These are phyloP conservation scores for Fusarium sp. DNA, from an alignment of 2,329 filamentous ascomycete species.

Conservation along the genomic window DNA sequence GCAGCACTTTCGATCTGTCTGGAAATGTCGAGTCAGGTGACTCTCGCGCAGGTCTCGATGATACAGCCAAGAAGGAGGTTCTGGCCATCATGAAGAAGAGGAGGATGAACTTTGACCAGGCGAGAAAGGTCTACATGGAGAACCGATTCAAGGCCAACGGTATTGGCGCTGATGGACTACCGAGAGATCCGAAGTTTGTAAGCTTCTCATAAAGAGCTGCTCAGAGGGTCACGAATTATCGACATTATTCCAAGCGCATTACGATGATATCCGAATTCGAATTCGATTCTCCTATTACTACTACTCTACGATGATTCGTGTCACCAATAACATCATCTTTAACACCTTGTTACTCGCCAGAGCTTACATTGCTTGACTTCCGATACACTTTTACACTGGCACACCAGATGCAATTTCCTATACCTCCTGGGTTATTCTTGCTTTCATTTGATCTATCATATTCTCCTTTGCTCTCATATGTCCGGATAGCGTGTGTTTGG, in stretches of 20 bases:
- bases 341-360: slow-evolving; percentile 5
- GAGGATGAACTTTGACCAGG: slow-evolving; percentile 89
- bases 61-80: slow-evolving; percentile 83
- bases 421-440: slow-evolving; percentile 2
- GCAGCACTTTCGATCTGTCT: slow-evolving; percentile 83
- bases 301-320: slow-evolving; percentile 2
- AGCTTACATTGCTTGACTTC: slow-evolving; percentile 9
- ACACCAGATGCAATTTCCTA: slow-evolving; percentile 42
- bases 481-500: slow-evolving; percentile 11
- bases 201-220: slow-evolving; percentile 71
- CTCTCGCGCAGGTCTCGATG: slow-evolving; percentile 82
- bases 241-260: slow-evolving; percentile 9
- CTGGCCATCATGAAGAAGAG: slow-evolving; percentile 90
- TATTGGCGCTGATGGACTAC: slow-evolving; percentile 88
- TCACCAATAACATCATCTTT: background rate
- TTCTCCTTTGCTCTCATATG: slow-evolving; percentile 11
- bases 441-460: slow-evolving; percentile 17
- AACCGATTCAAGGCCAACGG: slow-evolving; percentile 87
- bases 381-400: slow-evolving; percentile 21
- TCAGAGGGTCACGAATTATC: background rate
- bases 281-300: background rate
- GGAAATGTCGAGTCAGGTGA: slow-evolving; percentile 86
- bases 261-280: slow-evolving; percentile 10
- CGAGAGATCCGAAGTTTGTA: slow-evolving; percentile 94
- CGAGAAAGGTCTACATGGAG: slow-evolving; percentile 87